Evolutionary conservation across 176 grass and related monocot species (phyloP).

Genomic region (Saccharum spontaneum): DNA sequence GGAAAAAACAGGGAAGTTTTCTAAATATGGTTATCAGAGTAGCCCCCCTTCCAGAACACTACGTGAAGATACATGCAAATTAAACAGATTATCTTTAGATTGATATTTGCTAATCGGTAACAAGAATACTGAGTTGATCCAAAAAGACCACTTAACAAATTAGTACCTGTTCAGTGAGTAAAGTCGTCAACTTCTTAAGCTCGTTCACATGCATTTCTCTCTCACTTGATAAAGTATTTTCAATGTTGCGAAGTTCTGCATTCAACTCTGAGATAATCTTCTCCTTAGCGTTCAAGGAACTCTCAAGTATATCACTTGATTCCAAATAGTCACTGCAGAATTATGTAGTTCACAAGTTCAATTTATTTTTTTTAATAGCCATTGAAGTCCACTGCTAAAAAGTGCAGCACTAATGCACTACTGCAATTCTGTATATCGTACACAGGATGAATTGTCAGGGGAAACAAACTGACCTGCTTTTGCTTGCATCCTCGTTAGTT

Average conservation of each 20-base stretch:
- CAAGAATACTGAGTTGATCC: slow-evolving; percentile 21
- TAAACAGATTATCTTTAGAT: neutral
- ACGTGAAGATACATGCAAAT: slow-evolving; percentile 1
- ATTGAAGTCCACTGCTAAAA: neutral
- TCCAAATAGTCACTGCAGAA: slow-evolving; percentile 87
- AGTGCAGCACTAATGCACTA: slow-evolving; percentile 11
- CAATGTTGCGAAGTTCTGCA: slow-evolving; percentile 88
- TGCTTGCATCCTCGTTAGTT: slow-evolving; percentile 74
- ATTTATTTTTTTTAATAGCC: neutral
- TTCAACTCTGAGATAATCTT: slow-evolving; percentile 99
- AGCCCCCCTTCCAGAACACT: neutral
- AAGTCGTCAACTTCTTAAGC: slow-evolving; percentile 82
- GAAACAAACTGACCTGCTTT: slow-evolving; percentile 63
- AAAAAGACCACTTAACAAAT: neutral
- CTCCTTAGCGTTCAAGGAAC: slow-evolving; percentile 97
- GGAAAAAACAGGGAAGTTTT: neutral
- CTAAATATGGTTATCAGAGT: neutral
- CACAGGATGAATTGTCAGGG: neutral
- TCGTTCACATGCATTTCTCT: slow-evolving; percentile 87
- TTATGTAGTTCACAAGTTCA: slow-evolving; percentile 15
- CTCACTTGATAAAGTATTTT: slow-evolving; percentile 81
- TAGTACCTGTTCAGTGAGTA: slow-evolving; percentile 91
- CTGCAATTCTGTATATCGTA: slow-evolving; percentile 17
- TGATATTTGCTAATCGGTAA: neutral
- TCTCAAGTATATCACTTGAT: slow-evolving; percentile 86